These are phyloP conservation scores for Colletotrichum sp. DNA, from an alignment of 2,329 filamentous ascomycete species.

Conservation along the genomic window DNA sequence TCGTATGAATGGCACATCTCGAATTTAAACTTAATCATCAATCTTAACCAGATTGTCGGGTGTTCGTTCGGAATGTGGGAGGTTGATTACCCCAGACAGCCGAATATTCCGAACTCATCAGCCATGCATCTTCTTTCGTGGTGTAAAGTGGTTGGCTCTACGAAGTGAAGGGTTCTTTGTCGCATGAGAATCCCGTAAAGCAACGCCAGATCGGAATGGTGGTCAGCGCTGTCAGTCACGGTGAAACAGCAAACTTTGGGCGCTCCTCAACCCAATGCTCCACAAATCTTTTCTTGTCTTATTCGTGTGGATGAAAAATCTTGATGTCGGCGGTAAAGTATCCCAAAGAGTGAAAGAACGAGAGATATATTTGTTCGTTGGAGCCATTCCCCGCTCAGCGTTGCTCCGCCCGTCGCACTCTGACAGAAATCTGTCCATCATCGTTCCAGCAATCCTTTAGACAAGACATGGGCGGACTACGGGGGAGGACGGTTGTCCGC, in stretches of 20 bases:
- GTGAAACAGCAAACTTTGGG: neutral
- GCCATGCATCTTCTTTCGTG: neutral
- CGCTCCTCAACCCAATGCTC: neutral
- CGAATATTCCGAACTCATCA: neutral
- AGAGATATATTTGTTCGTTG: neutral
- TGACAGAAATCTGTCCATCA: neutral
- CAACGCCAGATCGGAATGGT: neutral
- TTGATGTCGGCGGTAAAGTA: neutral
- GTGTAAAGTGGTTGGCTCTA: neutral
- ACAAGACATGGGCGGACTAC: neutral
- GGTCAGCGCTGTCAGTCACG: neutral
- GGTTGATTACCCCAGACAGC: neutral
- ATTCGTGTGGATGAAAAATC: neutral
- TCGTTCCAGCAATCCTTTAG: neutral
- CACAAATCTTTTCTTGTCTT: neutral
- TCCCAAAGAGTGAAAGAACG: neutral
- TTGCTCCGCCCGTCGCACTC: neutral
- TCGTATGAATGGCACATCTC: neutral
- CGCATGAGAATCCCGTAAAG: neutral
- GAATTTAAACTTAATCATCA: neutral
- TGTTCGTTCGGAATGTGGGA: neutral
- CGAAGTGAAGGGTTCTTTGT: neutral
- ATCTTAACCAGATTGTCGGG: neutral
- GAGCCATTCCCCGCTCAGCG: neutral
- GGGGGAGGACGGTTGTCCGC: neutral